Percentiles rank a stretch among this genome's conserved stretches.
Evolutionary conservation across 805 yeast genomes (phyloP).

Genomic region (Yamadazyma sp.): DNA sequence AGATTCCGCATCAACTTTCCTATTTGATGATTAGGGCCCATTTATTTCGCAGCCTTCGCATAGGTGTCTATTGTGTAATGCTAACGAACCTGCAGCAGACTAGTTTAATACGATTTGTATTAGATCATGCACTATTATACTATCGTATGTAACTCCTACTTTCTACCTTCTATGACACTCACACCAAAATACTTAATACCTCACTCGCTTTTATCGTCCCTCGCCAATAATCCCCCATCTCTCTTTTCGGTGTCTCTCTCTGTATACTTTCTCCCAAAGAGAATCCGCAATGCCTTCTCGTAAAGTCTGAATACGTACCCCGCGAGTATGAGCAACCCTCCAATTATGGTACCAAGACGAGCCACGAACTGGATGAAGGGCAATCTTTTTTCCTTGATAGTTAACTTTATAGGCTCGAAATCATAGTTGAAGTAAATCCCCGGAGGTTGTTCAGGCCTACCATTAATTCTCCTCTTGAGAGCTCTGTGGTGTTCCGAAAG

Average conservation of each 20-base stretch:
- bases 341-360: constrained; percentile 74
- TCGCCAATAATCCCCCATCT: constrained; percentile 5
- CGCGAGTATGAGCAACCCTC: constrained; percentile 73
- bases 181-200: no score
- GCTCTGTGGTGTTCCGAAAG: constrained; percentile 50
- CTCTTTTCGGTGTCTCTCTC: constrained; percentile 48
- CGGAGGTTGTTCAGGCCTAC: constrained; percentile 45
- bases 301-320: constrained; percentile 60
- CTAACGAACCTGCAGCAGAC: no score
- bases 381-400: constrained; percentile 68
- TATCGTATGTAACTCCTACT: no score
- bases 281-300: constrained; percentile 52
- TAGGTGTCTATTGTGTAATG: no score
- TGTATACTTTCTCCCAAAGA: constrained; percentile 58
- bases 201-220: background rate
- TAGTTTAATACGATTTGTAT: no score
- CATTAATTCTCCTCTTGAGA: constrained; percentile 12
- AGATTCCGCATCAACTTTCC: constrained; percentile 5
- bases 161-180: no score
- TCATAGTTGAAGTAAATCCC: constrained; percentile 84
- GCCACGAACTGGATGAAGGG: constrained; percentile 77
- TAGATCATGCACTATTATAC: no score
- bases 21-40: no score
- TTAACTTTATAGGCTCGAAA: constrained; percentile 80
- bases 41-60: no score